Percentiles rank a stretch among this genome's conserved stretches.
phyloP scores from a whole-genome alignment of 2,329 filamentous ascomycete genomes.

The Penicillium sp. region DNA sequence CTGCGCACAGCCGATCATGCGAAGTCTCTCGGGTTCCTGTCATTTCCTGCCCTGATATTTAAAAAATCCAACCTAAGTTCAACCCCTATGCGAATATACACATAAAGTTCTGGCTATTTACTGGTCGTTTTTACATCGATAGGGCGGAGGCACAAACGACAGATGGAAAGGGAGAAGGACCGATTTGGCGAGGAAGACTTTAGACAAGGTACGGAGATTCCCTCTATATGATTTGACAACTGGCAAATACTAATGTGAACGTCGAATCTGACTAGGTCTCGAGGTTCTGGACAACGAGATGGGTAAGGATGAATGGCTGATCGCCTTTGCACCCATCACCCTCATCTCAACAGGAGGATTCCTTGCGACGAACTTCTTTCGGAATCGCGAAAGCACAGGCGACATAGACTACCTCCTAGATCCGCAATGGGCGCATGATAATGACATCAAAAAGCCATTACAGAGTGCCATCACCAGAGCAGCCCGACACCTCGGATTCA shows the following conservation, averaged over 20 bases:
- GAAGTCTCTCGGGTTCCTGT: neutral
- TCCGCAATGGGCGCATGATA: constrained; percentile 40
- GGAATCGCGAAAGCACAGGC: constrained; percentile 39
- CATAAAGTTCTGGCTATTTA: neutral
- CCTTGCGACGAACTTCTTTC: constrained; percentile 39
- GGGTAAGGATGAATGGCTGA: constrained; percentile 38
- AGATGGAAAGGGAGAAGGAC: constrained; percentile 21
- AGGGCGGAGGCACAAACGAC: constrained; percentile 3
- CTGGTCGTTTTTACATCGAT: neutral
- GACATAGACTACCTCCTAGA: constrained; percentile 44
- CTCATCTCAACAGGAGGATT: constrained; percentile 41
- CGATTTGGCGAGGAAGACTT: constrained; percentile 22
- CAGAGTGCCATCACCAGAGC: constrained; percentile 33
- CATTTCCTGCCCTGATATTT: neutral
- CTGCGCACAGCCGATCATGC: constrained; percentile 8
- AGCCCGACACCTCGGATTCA: constrained; percentile 32
- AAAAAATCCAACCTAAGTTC: neutral
- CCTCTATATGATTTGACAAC: neutral
- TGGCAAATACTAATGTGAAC: neutral
- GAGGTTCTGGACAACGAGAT: constrained; percentile 39
- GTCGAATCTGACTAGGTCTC: constrained; percentile 30
- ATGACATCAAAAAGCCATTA: constrained; percentile 39
- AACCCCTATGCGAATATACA: neutral
- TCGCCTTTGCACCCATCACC: constrained; percentile 42
- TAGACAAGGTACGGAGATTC: constrained; percentile 15